Conservation (phyloP, 441 rosid genomes). For the Adansonia rubrostipa region DNA sequence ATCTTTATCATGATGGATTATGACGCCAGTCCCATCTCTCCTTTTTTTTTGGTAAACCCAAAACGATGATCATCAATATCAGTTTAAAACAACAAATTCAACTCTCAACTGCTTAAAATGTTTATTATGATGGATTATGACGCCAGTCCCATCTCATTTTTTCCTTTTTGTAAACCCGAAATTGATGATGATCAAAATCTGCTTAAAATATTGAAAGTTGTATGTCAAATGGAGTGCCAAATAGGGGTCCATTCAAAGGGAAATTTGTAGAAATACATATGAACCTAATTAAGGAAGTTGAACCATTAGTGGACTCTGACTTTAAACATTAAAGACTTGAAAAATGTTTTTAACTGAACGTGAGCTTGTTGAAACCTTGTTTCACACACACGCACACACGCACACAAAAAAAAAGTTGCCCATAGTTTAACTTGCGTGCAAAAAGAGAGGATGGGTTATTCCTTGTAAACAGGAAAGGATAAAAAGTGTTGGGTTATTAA, state of each 20-base stretch:
- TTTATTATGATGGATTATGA: neutral
- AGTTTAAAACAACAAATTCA: neutral
- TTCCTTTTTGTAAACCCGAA: neutral
- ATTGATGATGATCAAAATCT: slow-evolving; percentile 6
- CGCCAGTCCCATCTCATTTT: slow-evolving; percentile 4
- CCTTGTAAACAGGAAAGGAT: neutral
- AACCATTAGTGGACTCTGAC: neutral
- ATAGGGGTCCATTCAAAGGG: slow-evolving; percentile 21
- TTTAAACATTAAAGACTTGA: neutral
- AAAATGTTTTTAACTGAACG: neutral
- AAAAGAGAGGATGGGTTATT: slow-evolving; percentile 15
- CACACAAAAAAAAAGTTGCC: too few species aligned
- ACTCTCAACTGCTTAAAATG: neutral
- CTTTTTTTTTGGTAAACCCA: neutral
- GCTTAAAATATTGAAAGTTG: neutral
- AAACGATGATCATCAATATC: neutral
- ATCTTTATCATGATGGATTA: neutral
- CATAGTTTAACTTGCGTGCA: slow-evolving; percentile 15
- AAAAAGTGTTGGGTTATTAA: neutral
- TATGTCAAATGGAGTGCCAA: slow-evolving; percentile 15
- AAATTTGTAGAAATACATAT: slow-evolving; percentile 10
- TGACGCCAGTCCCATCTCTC: slow-evolving; percentile 8
- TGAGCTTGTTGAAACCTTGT: neutral
- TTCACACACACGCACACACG: neutral
- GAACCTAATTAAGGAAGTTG: slow-evolving; percentile 19